Base-by-base conservation (phyloP, 73 alveolate species). In the Paramecium sonneborni region DNA sequence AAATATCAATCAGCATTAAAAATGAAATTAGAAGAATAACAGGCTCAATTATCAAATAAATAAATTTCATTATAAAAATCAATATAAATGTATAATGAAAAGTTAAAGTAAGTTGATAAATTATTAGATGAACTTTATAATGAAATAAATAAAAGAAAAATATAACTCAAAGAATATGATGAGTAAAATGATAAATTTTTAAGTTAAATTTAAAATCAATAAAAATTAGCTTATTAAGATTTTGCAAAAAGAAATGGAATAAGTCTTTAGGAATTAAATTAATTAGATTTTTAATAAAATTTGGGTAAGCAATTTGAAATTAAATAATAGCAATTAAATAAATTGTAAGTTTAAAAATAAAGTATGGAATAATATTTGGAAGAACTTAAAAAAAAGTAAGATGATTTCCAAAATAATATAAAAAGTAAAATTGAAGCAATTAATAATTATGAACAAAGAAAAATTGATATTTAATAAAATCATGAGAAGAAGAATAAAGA, bases 351-450 rank as follows among this genome's bases (percentile, higher is more conserved):
- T 0, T 72, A 72, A 18, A 35, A 72, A 72, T 30, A 30, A 37
- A 18, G 86, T 34, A 38, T 26, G 41, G 56, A 55, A 44, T 86
- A 43, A 55, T 46, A 30, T 21, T 26, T 34, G 58, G 95, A 74
- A 95, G 87, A 92, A 48, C 58, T 57, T 95, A 95, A 67, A 95
- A 93, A 93, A 86, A 95, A 92, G 95, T 85, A 93, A 85, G 93
- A 41, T 93, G 94, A 92, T 76, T 88, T 35, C 85, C 88, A 93
- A 57, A 93, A 43, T 93, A 79, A 86, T 86, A 95, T 95, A 91
- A 92, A 93, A 93, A 92, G 38, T 20, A 92, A 44, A 88, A 95
- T 15, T 28, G 86, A 72, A 18, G 57, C 32, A 15, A 37, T 72
- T n/a, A 35, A 72, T 11, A 72, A 30, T 21, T 72, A 12, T 88